These are phyloP conservation scores for Salvia hispanica DNA, from an alignment of 257 asterid species.

Conservation along the genomic window DNA sequence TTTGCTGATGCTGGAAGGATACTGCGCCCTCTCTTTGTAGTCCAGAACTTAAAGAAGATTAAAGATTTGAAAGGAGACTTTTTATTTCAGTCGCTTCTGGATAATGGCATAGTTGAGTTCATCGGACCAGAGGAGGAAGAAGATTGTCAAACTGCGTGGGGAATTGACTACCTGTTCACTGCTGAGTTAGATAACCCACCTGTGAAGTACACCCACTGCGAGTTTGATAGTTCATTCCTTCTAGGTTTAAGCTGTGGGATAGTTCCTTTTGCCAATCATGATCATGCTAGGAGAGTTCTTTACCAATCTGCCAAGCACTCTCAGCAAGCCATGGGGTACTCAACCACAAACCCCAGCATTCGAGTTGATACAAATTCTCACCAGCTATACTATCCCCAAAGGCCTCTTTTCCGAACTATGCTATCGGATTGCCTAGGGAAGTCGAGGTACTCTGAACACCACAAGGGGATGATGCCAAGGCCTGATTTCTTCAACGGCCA, in stretches of 20 bases:
- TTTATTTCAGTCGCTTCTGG: slow-evolving; percentile 64
- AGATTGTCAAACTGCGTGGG: slow-evolving; percentile 91
- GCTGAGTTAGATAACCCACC: slow-evolving; percentile 64
- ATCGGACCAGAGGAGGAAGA: slow-evolving; percentile 97
- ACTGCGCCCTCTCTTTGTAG: slow-evolving; percentile 89
- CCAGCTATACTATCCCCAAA: slow-evolving; percentile 82
- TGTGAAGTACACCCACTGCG: slow-evolving; percentile 74
- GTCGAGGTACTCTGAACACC: slow-evolving; percentile 44
- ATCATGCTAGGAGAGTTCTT: slow-evolving; percentile 84
- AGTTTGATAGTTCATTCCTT: slow-evolving; percentile 77
- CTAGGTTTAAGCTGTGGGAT: slow-evolving; percentile 85
- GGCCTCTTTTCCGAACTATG: slow-evolving; percentile 74
- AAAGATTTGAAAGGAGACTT: slow-evolving; percentile 59
- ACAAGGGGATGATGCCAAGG: slow-evolving; percentile 66
- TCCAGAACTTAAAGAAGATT: slow-evolving; percentile 61
- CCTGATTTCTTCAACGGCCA: slow-evolving; percentile 93
- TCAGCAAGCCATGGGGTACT: slow-evolving; percentile 90
- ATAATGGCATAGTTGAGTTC: slow-evolving; percentile 71
- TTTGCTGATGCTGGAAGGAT: slow-evolving; percentile 94
- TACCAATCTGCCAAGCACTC: slow-evolving; percentile 97
- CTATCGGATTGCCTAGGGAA: slow-evolving; percentile 87
- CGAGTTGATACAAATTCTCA: slow-evolving; percentile 84
- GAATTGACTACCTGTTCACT: slow-evolving; percentile 54
- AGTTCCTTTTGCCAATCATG: slow-evolving; percentile 90
- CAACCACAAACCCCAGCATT: slow-evolving; percentile 64